phyloP scores from a whole-genome alignment of 2,329 filamentous ascomycete species.

The Diplodia intermedia region DNA sequence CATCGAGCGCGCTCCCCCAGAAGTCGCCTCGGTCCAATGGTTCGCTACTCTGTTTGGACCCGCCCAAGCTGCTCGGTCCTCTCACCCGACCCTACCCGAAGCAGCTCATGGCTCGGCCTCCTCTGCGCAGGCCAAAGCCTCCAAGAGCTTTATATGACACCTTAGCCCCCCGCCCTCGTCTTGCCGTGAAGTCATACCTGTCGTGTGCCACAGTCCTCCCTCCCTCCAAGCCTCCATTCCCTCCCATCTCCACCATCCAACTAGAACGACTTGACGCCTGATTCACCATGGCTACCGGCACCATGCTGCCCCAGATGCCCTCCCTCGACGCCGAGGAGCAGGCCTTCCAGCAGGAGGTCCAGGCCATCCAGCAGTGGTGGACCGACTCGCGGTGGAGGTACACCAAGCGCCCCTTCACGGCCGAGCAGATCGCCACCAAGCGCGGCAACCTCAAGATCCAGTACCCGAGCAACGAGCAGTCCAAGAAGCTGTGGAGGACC shows the following conservation, averaged over 20 bases:
- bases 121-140: slow-evolving; percentile 5
- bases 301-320: slow-evolving; percentile 45
- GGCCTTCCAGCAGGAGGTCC: slow-evolving; percentile 81
- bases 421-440: slow-evolving; percentile 97
- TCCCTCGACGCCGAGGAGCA: slow-evolving; percentile 71
- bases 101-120: slow-evolving; percentile 18
- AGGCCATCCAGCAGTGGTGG: slow-evolving; percentile 94
- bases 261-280: neutral
- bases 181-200: slow-evolving; percentile 14
- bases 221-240: neutral
- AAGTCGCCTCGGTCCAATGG: slow-evolving; percentile 31
- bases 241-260: too few species aligned
- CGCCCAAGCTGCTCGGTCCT: slow-evolving; percentile 6
- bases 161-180: slow-evolving; percentile 28
- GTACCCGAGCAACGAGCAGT: slow-evolving; percentile 86
- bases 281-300: slow-evolving; percentile 28
- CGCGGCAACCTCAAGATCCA: slow-evolving; percentile 88
- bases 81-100: slow-evolving; percentile 32
- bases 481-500: slow-evolving; percentile 94
- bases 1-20: slow-evolving; percentile 4
- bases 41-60: neutral
- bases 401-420: slow-evolving; percentile 91
- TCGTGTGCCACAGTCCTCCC: slow-evolving; percentile 11
- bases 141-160: slow-evolving; percentile 30
- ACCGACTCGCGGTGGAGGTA: slow-evolving; percentile 86